Evolutionary conservation across 192 early-diverging fungal genomes (phyloP).

Genomic region (Backusella parvicylindrica): DNA sequence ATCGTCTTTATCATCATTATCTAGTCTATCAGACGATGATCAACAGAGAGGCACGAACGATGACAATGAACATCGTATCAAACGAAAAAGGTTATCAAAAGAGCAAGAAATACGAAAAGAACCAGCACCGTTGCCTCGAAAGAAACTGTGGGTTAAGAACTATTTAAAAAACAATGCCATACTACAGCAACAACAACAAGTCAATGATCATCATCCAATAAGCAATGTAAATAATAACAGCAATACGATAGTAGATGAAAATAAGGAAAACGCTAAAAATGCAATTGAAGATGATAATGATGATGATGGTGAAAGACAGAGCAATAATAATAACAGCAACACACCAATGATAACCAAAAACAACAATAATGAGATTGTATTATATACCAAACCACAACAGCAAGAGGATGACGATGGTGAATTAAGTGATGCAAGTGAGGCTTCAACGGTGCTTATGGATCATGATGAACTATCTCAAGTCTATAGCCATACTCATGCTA

Average conservation of each 20-base stretch:
- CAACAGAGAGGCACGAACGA: background rate
- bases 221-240: background rate
- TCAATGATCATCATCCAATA: no score
- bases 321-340: background rate
- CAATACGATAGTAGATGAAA: background rate
- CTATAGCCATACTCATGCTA: background rate
- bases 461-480: background rate
- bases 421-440: constrained; percentile 16
- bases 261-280: background rate
- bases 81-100: background rate
- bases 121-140: background rate
- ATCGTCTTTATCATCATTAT: constrained; percentile 8
- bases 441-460: constrained; percentile 6
- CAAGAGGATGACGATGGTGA: constrained; percentile 5
- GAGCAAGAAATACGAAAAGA: background rate
- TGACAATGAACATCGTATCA: background rate
- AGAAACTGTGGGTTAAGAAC: background rate
- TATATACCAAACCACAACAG: background rate
- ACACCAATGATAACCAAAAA: background rate
- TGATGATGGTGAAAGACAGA: background rate
- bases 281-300: background rate
- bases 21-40: constrained; percentile 4
- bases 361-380: background rate
- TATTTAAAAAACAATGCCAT: background rate
- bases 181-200: background rate